These are phyloP conservation scores for Chalciporus chontae DNA, from an alignment of 768 basidiomycete species.

Conservation along the genomic window DNA sequence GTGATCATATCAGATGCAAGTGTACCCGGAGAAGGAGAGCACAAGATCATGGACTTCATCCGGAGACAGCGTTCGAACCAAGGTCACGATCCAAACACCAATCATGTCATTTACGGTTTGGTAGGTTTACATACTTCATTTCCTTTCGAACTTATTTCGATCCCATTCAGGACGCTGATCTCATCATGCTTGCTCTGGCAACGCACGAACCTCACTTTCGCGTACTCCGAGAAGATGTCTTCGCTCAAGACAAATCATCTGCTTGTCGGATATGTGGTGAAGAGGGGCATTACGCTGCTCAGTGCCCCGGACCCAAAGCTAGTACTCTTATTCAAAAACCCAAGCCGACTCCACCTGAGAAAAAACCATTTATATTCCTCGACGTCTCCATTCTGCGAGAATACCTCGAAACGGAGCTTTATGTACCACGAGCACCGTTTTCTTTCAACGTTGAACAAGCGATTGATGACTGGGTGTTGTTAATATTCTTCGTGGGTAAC, in stretches of 20 bases:
- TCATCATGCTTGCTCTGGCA: constrained; percentile 97
- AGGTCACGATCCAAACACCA: constrained; percentile 92
- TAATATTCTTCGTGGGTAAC: constrained; percentile 99
- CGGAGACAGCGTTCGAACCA: constrained; percentile 82
- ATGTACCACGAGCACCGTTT: constrained; percentile 72
- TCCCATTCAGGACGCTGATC: constrained; percentile 81
- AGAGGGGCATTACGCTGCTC: constrained; percentile 91
- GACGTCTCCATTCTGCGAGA: constrained; percentile 94
- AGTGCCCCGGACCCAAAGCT: constrained; percentile 82
- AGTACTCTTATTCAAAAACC: constrained; percentile 41
- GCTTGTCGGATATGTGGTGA: constrained; percentile 93
- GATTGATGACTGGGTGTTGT: constrained; percentile 99
- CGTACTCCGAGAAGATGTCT: constrained; percentile 97
- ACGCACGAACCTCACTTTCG: constrained; percentile 99
- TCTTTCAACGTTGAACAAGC: constrained; percentile 93
- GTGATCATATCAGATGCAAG: constrained; percentile 96
- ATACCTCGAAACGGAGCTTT: constrained; percentile 95
- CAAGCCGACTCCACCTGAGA: constrained; percentile 54
- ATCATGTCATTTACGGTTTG: constrained; percentile 96
- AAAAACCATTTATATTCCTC: constrained; percentile 98
- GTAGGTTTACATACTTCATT: constrained; percentile 41
- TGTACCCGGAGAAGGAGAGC: constrained; percentile 98
- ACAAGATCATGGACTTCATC: constrained; percentile 99
- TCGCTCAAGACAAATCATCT: constrained; percentile 73
- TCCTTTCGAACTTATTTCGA: constrained; percentile 8